A percentile compares a stretch with the other conserved stretches of the same genome.
phyloP scores from a whole-genome alignment of 2,329 filamentous ascomycete species.

The Phoma sp. region DNA sequence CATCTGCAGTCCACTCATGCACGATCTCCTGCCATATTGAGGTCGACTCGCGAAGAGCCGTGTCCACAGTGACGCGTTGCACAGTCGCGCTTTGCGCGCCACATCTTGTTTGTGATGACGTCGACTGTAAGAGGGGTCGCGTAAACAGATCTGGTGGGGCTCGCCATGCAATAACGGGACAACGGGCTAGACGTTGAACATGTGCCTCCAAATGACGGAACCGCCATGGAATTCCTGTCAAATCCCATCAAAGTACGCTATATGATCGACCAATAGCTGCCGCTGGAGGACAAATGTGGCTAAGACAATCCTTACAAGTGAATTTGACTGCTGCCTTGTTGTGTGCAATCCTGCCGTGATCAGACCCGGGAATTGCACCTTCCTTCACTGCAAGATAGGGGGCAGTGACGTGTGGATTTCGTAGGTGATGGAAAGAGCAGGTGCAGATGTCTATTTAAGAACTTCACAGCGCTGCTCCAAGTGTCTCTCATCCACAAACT shows the following conservation, averaged over 20 bases:
- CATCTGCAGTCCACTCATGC: slow-evolving; percentile 7
- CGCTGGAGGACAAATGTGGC: slow-evolving; percentile 22
- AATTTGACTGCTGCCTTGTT: slow-evolving; percentile 19
- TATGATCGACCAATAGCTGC: slow-evolving; percentile 32
- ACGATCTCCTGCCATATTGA: slow-evolving; percentile 20
- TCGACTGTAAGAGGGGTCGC: background rate
- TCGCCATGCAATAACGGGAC: background rate
- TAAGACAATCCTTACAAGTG: slow-evolving; percentile 19
- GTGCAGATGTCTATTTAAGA: slow-evolving; percentile 10
- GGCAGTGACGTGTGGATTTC: slow-evolving; percentile 14
- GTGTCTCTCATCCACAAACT: slow-evolving; percentile 28
- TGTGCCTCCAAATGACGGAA: slow-evolving; percentile 29
- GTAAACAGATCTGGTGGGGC: slow-evolving; percentile 6
- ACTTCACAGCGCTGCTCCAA: slow-evolving; percentile 1
- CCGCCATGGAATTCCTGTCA: slow-evolving; percentile 26
- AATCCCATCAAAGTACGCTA: slow-evolving; percentile 29
- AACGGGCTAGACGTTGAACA: slow-evolving; percentile 20
- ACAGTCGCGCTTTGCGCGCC: slow-evolving; percentile 21
- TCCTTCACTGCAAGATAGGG: background rate
- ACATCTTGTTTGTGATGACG: slow-evolving; percentile 14
- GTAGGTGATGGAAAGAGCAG: slow-evolving; percentile 6
- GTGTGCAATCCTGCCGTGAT: slow-evolving; percentile 10
- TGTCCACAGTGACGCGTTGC: slow-evolving; percentile 22
- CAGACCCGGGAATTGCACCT: slow-evolving; percentile 5
- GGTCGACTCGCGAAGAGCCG: background rate